A percentile compares a stretch with the other conserved stretches of the same genome.
Evolutionary conservation across 2,329 filamentous ascomycete species (phyloP).

Genomic region (Cytospora chrysosperma): DNA sequence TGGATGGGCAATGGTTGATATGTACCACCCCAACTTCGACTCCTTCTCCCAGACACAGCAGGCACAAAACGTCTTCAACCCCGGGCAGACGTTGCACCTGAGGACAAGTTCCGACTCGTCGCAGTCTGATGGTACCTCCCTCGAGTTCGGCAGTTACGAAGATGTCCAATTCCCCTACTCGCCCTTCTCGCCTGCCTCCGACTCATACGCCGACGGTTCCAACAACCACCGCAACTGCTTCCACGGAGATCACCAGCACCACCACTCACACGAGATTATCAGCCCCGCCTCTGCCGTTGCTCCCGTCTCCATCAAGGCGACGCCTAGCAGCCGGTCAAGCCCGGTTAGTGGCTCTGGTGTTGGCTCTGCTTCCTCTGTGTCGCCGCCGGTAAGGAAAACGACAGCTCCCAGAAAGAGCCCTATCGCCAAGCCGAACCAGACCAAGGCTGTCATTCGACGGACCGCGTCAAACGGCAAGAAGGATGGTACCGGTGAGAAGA

Average conservation of each 20-base stretch:
- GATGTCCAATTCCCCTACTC: slow-evolving; percentile 74
- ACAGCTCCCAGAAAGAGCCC: slow-evolving; percentile 74
- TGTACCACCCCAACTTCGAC: slow-evolving; percentile 70
- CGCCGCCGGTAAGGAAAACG: slow-evolving; percentile 65
- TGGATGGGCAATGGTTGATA: slow-evolving; percentile 81
- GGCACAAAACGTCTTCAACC: slow-evolving; percentile 77
- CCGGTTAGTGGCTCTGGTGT: slow-evolving; percentile 61
- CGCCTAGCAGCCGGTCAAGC: slow-evolving; percentile 58
- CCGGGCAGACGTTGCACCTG: slow-evolving; percentile 84
- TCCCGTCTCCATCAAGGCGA: slow-evolving; percentile 68
- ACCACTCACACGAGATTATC: slow-evolving; percentile 51
- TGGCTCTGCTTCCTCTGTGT: slow-evolving; percentile 57
- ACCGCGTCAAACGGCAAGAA: slow-evolving; percentile 70
- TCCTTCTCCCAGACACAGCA: slow-evolving; percentile 57
- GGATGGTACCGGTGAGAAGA: slow-evolving; percentile 79
- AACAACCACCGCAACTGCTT: slow-evolving; percentile 62
- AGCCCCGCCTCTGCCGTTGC: slow-evolving; percentile 68
- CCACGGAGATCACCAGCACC: slow-evolving; percentile 53
- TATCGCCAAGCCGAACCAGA: slow-evolving; percentile 65
- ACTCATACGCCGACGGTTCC: slow-evolving; percentile 64
- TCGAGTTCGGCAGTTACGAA: slow-evolving; percentile 77
- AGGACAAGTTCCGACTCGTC: slow-evolving; percentile 85
- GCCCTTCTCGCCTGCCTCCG: slow-evolving; percentile 80
- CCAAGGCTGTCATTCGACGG: slow-evolving; percentile 82
- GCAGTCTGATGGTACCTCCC: slow-evolving; percentile 64